Percentiles rank a stretch among this genome's conserved stretches.
These are phyloP conservation scores for Leccinum obscurum DNA, from an alignment of 768 basidiomycete genomes.

Conservation along the genomic window DNA sequence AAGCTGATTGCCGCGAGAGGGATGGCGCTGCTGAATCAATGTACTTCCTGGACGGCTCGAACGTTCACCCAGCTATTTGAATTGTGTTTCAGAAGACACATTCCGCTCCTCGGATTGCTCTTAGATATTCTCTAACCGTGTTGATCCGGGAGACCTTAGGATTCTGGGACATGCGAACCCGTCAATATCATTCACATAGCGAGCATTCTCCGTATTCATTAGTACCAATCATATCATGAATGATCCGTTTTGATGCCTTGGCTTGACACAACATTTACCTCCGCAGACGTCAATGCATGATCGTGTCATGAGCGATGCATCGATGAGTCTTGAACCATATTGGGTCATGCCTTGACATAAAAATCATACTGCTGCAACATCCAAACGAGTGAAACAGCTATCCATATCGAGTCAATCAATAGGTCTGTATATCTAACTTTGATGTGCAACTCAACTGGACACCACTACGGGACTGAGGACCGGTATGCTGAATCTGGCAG, in stretches of 20 bases:
- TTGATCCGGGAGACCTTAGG: conserved; percentile 10
- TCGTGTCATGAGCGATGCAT: background rate
- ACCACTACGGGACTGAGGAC: conserved; percentile 79
- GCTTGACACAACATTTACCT: conserved; percentile 52
- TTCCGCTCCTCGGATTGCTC: conserved; percentile 4
- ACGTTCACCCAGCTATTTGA: background rate
- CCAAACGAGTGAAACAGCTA: conserved; percentile 75
- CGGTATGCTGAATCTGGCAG: conserved; percentile 59
- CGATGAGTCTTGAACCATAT: conserved; percentile 1
- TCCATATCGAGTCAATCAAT: conserved; percentile 16
- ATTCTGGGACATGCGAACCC: background rate
- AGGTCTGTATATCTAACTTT: conserved; percentile 14
- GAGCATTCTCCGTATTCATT: background rate
- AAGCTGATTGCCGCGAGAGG: background rate
- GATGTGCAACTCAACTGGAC: conserved; percentile 61
- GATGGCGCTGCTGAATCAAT: background rate
- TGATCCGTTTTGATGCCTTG: conserved; percentile 13
- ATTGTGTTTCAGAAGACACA: conserved; percentile 16
- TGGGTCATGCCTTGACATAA: conserved; percentile 54
- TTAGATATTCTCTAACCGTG: background rate
- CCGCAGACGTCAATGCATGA: background rate
- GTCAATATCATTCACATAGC: conserved; percentile 4
- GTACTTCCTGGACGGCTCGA: background rate
- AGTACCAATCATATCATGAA: background rate
- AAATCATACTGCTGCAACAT: conserved; percentile 83